phyloP scores from a whole-genome alignment of 2,329 filamentous ascomycete genomes.

The Teratosphaeria gauchensis region DNA sequence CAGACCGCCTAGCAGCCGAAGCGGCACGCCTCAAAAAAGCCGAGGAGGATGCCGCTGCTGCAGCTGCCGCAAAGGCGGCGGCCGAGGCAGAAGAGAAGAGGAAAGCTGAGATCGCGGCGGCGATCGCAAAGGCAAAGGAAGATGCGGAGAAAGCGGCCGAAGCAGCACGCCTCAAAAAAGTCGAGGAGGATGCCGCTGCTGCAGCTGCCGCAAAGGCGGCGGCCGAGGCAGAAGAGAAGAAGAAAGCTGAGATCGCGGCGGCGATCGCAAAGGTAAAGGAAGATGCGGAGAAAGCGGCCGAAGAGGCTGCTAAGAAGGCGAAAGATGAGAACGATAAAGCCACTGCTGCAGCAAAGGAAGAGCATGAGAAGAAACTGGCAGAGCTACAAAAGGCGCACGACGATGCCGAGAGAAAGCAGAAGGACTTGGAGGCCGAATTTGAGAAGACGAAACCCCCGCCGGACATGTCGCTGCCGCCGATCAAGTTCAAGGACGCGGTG shows the following conservation, averaged over 20 bases:
- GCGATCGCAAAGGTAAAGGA: too few species aligned
- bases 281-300: constrained; percentile 23
- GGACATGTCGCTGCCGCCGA: constrained; percentile 58
- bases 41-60: constrained; percentile 24
- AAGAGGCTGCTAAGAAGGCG: constrained; percentile 32
- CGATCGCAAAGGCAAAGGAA: constrained; percentile 37
- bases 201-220: constrained; percentile 33
- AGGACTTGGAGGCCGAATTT: constrained; percentile 38
- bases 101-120: constrained; percentile 22
- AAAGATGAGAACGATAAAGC: constrained; percentile 34
- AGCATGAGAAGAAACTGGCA: constrained; percentile 45
- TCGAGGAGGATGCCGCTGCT: constrained; percentile 27
- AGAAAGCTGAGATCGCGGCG: constrained; percentile 31
- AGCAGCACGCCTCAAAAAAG: constrained; percentile 23
- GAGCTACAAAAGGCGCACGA: constrained; percentile 42
- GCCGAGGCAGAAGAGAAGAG: constrained; percentile 34
- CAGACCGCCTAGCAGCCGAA: constrained; percentile 30
- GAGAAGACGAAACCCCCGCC: constrained; percentile 39
- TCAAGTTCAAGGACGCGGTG: constrained; percentile 86
- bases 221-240: constrained; percentile 29
- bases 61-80: constrained; percentile 25
- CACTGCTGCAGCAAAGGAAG: constrained; percentile 36
- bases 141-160: constrained; percentile 29
- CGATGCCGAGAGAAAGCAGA: constrained; percentile 41
- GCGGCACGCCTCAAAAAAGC: constrained; percentile 20